Evolutionary conservation across 805 yeast species (phyloP), one percentile per base, ranked within the genome.

Genomic region (Nakazawaea ishiwadae): DNA sequence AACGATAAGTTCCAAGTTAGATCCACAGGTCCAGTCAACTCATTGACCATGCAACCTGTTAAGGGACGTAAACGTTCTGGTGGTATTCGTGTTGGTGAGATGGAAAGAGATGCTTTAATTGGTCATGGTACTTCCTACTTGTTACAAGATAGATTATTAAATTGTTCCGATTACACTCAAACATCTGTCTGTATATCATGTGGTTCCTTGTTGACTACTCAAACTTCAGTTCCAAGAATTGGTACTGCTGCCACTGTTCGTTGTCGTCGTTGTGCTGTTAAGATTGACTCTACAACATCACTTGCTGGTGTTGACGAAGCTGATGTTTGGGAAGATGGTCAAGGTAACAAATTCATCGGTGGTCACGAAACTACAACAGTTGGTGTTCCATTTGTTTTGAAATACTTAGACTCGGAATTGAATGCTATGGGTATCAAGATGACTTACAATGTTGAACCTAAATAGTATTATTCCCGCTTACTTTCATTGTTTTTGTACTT

Each of bases 31-130:
- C 98, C 98, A 5, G 98, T 93, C 20, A 91, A 91, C 65, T 79
- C 93, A 28, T 75, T 93, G 61, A 93, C 98, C 14, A 89, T 91
- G 97, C 99, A 93, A 74, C 99, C 99, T 31, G 99, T 93, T 43
- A 93, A 93, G 70, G 99, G 99, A 57, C 84, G 99, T 71, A 93
- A 93, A 81, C 81, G 98, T 70, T 81, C 84, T 51, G 99, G 99
- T 68, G 99, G 99, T 84, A 93, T 93, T 53, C 95, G 99, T 75
- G 95, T 93, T 30, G 99, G 99, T 63, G 99, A 93, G 66, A 93
- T 93, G 99, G 99, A 93, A 69, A 85, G 99, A 69, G 99, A 93
- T 75, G 99, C 99, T 2, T 72, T 93, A 55, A 89, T 93, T 63
- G 99, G 98, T 45, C 99, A 93, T 59, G 99, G 99, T 66, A 84